Base-by-base conservation (phyloP, 768 basidiomycete genomes). In the Tulasnella sp. region DNA sequence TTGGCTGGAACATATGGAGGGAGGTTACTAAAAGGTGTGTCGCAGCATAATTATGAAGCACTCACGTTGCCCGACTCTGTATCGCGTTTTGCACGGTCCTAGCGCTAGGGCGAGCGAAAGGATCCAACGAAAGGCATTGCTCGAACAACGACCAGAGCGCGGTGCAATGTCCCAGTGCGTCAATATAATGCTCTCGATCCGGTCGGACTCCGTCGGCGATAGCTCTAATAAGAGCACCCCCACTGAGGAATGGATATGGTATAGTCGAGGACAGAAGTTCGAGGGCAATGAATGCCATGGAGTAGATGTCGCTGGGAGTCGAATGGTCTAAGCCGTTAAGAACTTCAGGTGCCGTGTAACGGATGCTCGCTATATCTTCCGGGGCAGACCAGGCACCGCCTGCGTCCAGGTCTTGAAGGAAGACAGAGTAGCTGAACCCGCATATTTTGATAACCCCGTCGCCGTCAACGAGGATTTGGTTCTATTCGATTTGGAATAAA, bases 271-370 rank as follows among this genome's bases (percentile, higher is more conserved):
- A 76, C 4, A 76, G 75, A 11, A 78, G 7, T 40, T 78, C 77
- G 20, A 78, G 31, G 14, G 31, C 54, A 40, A 78, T 37, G 34
- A 60, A 42, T 11, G 58, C 77, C 34, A 78, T 34, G 3, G 77
- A 34, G 34, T 78, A 78, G 20, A 78, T n/a, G 42, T 78, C 77
- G 46, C 46, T 54, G 14, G 77, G 46, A 3, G 77, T 78, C 8
- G 77, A 78, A 24, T 41, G 77, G 41, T 40, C 48, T n/a, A 40
- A 11, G 31, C 40, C 77, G 24, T 78, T 58, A 8, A 64, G 24
- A 24, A 78, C 46, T 40, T 78, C 77, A 24, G 77, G 77, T 40
- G 77, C 77, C 37, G 46, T 58, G 58, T 78, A 78, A 16, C 75
- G 60, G 14, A 64, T 64, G 60, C 60, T 64, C 24, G 60, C 28